Base-by-base conservation (phyloP, 768 basidiomycete species). In the Calocera viscosa region DNA sequence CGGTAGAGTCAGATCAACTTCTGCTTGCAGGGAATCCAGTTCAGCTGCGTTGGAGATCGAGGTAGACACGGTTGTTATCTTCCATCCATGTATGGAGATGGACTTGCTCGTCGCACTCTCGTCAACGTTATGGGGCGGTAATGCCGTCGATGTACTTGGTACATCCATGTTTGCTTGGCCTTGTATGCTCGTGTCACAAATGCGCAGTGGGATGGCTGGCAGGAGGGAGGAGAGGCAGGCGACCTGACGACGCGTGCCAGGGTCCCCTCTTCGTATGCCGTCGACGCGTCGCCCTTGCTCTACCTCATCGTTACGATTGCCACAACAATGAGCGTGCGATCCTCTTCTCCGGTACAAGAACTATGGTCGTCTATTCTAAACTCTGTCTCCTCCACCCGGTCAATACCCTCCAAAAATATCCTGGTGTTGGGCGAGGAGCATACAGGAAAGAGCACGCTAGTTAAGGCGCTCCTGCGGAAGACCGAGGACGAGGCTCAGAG, bases 321-420 rank as follows among this genome's bases (percentile, higher is more conserved):
- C 7, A 38, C 65, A 33, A 33, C 60, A 26, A 53, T 60, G 53
- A 60, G 53, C 53, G 53, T 60, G 19, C 69, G 69, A 22, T 49
- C 69, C n/a, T 39, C 69, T 43, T 67, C 69, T 11, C 69, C 68
- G 2, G 60, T 65, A 0, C 83, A 86, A 70, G 90, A 94, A 71
- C 78, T 97, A 41, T 98, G 95, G 95, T 89, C 87, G 1, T 90
- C 90, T 14, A 97, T 98, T 71, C 82, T 98, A 2, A 87, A 94
- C 76, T 86, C 88, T 14, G 87, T 95, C 28, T 90, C 91, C 1
- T 85, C 86, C 32, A 84, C 88, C 39, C 84, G 90, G 65, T 84
- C 88, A 12, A 89, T 86, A 72, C 89, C 89, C 17, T 87, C 90
- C 22, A 96, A 94, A 77, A 90, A 94, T 74, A 80, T 95, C 30